Percentiles rank a stretch among this genome's conserved stretches.
Conservation (phyloP, 2,329 filamentous ascomycete genomes). For the Cladosporium cucumerinum region DNA sequence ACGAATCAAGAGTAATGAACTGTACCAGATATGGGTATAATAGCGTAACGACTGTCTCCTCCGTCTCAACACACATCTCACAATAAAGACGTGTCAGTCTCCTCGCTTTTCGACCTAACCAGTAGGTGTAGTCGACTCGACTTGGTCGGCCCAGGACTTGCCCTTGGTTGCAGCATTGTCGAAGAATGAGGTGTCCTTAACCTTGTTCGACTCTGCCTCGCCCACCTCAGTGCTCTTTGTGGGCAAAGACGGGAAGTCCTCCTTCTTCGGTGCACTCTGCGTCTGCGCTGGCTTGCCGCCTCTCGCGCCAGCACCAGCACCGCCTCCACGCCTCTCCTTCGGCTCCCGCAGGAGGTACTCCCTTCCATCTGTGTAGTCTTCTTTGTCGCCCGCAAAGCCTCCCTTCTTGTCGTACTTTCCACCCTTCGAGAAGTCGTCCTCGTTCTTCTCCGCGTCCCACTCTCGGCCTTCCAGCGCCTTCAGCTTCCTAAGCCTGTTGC, state of each 20-base stretch:
- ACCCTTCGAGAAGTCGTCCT: slow-evolving; percentile 47
- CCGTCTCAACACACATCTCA: background rate
- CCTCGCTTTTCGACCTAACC: background rate
- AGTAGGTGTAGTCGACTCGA: slow-evolving; percentile 31
- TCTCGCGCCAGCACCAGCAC: slow-evolving; percentile 17
- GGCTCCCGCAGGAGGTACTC: slow-evolving; percentile 35
- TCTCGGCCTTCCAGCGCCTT: slow-evolving; percentile 57
- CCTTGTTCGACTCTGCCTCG: slow-evolving; percentile 1
- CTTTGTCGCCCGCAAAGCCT: slow-evolving; percentile 30
- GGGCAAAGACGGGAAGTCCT: slow-evolving; percentile 48
- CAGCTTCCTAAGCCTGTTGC: slow-evolving; percentile 58
- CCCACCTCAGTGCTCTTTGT: slow-evolving; percentile 14
- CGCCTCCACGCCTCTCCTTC: slow-evolving; percentile 20
- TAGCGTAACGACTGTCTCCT: background rate
- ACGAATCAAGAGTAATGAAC: background rate
- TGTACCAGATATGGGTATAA: slow-evolving; percentile 6
- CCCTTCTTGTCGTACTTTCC: slow-evolving; percentile 28
- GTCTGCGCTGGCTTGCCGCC: slow-evolving; percentile 29
- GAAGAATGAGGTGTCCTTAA: background rate
- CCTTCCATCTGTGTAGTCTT: slow-evolving; percentile 33
- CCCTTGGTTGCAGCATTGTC: slow-evolving; percentile 17
- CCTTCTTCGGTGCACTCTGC: slow-evolving; percentile 32
- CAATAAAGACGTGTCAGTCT: background rate
- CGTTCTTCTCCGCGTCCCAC: slow-evolving; percentile 61
- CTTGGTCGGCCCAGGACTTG: slow-evolving; percentile 47